phyloP scores from a whole-genome alignment of 345 rosid species.

The Corymbia maculata region DNA sequence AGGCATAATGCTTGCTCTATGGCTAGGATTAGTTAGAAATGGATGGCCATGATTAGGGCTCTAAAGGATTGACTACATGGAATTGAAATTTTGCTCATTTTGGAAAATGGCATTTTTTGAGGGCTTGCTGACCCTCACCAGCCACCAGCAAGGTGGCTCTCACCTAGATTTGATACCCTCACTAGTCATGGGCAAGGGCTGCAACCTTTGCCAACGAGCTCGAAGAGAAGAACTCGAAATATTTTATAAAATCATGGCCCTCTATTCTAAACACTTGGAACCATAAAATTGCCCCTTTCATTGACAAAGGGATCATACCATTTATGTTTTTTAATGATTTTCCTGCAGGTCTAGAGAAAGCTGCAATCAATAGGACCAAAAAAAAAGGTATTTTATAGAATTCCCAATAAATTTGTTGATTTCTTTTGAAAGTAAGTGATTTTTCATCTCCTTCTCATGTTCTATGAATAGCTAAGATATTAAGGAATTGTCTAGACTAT shows the following conservation, averaged over 20 bases:
- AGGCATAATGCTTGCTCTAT: background rate
- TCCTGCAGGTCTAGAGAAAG: background rate
- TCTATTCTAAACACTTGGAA: too few relatives aligned
- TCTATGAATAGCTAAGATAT: background rate
- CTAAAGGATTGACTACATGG: too few relatives aligned
- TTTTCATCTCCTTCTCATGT: background rate
- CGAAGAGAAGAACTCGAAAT: background rate
- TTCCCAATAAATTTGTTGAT: background rate
- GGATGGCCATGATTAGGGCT: background rate
- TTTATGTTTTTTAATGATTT: background rate
- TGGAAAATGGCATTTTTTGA: background rate
- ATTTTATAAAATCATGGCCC: too few relatives aligned
- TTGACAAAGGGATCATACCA: fast-evolving
- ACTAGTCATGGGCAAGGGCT: fast-evolving
- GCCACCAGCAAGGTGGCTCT: background rate
- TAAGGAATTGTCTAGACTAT: too few relatives aligned
- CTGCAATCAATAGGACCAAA: background rate
- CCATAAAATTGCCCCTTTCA: background rate
- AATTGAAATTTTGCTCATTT: too few relatives aligned
- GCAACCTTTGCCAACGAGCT: background rate
- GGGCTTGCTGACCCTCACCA: background rate
- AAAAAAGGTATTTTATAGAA: background rate
- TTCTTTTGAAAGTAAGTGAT: background rate
- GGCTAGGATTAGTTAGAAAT: background rate
- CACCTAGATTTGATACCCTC: too few relatives aligned